Evolutionary conservation across 495 filamentous ascomycete genomes (phyloP).

Genomic region (Aspergillus saccharolyticus): DNA sequence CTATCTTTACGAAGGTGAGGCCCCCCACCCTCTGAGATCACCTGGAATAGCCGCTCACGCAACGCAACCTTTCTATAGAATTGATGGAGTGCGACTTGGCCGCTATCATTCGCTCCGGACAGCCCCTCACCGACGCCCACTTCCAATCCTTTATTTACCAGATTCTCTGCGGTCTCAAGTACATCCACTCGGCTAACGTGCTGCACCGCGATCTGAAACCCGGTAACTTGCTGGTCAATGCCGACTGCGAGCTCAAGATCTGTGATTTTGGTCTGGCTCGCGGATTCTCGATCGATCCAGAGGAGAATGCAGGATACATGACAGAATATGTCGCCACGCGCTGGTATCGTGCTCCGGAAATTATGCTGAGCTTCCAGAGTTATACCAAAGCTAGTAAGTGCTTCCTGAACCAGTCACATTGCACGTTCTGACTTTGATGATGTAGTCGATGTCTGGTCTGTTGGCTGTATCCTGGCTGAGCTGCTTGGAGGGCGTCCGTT

Average conservation of each 20-base stretch:
- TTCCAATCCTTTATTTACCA: slow-evolving; percentile 96
- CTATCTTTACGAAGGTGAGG: slow-evolving; percentile 92
- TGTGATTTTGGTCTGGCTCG: slow-evolving; percentile 96
- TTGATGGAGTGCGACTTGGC: slow-evolving; percentile 99
- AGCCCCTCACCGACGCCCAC: slow-evolving; percentile 92
- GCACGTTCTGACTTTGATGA: slow-evolving; percentile 10
- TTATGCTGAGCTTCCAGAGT: slow-evolving; percentile 99
- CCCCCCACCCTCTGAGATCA: background rate
- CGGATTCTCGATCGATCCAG: slow-evolving; percentile 92
- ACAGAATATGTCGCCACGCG: slow-evolving; percentile 98
- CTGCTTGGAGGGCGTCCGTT: slow-evolving; percentile 93
- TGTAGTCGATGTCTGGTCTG: slow-evolving; percentile 97
- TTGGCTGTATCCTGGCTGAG: slow-evolving; percentile 96
- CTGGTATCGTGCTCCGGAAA: slow-evolving; percentile 98
- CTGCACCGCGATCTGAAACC: slow-evolving; percentile 96
- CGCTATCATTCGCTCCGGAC: slow-evolving; percentile 94
- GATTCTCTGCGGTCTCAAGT: slow-evolving; percentile 93
- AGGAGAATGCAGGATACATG: slow-evolving; percentile 99
- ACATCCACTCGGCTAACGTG: slow-evolving; percentile 97
- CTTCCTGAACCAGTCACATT: slow-evolving; percentile 4
- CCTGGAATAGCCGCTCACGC: slow-evolving; percentile 9
- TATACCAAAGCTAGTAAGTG: slow-evolving; percentile 98
- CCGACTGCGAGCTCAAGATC: slow-evolving; percentile 98
- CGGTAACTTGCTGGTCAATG: slow-evolving; percentile 94
- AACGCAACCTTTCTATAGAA: slow-evolving; percentile 48